Evolutionary conservation across 345 rosid genomes (phyloP), one percentile per base, ranked within the genome.

Genomic region (Citropsis articulata): DNA sequence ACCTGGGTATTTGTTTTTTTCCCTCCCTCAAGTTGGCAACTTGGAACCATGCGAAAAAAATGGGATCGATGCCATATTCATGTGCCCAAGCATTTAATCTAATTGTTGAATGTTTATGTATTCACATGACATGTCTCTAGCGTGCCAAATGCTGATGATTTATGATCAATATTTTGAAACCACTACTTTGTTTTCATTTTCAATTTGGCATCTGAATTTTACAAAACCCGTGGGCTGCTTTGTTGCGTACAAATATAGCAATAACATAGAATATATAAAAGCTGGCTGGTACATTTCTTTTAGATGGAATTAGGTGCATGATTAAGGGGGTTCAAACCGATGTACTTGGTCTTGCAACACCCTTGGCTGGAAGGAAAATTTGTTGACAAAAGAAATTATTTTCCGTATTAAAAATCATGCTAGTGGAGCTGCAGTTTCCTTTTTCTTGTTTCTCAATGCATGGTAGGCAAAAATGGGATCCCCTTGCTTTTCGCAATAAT

Each of bases 51-150:
- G 69, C 42, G 77, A 33, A 71, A 28, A 63, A 63, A 21, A 33
- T 50, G 61, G 76, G 76, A 80, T 75, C 69, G 38, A 69, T 75
- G 31, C 79, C 40, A 36, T 75, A 28, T 19, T 64, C 68, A 63
- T 61, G 71, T 64, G 38, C 57, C 57, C 67, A 68, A 21, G 33
- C 71, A 69, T 75, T 69, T 24, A 38, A 33, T 61, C 14, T 24
- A 42, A n/a, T 10, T 10, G 50, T 77, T 2, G 7, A 25, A 77
- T 21, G 27, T 66, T 25, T 36, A 9, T n/a, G 0, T 36, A 28
- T 16, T 57, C 68, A 77, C 68, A 60, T 70, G 72, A n/a, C 53
- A 69, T 69, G 68, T 77, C 60, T 55, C 31, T 9, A 21, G 57
- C 4, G 42, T 2, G 33, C 33, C 71, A n/a, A 67, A 38, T 16